Evolutionary conservation across 2,329 filamentous ascomycete genomes (phyloP), one percentile per base, ranked within the genome.

Genomic region (Fusarium sp.): DNA sequence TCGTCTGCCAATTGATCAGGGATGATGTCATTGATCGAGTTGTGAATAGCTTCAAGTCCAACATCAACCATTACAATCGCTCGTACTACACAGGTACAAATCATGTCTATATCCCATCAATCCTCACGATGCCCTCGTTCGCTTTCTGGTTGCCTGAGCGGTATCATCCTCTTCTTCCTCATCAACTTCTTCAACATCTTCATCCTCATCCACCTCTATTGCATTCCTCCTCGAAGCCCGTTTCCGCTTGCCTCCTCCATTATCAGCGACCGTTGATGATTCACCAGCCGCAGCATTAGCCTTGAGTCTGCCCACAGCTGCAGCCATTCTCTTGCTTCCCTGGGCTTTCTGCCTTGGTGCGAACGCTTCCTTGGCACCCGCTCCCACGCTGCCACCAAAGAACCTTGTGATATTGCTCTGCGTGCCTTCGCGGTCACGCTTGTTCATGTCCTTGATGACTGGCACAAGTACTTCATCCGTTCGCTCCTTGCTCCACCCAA

Each of bases 391-490:
- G 0, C 96, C 96, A 14, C 91, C 90, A 81, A 98, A 98, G 82
- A 92, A 99, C 27, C 92, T 88, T n/a, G 97, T 99, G 74, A 99
- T 98, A 77, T 99, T 99, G 68, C 91, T 92, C 86, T 99, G 97
- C 20, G 96, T 98, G 8, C 97, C 97, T 84, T 98, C 97, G 31
- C 91, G 88, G 74, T 94, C 93, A 42, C 97, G 89, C 5, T 91
- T 90, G 81, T 98, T 98, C 94, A 99, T 97, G 79, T 99, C 97
- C 66, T 92, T 89, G 73, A 99, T 97, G 2, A 99, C 97, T 0
- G 97, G 97, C 2, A 99, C 94, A 2, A 99, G 89, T 3, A 99
- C 94, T 82, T 99, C 97, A 79, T 99, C 97, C 0, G 96, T 98
- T 9, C 95, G 88, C 82, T 98, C 96, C 81, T 93, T 92, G 64